Base-by-base conservation (phyloP, 2,329 filamentous ascomycete species). In the Colletotrichum zoysiae region DNA sequence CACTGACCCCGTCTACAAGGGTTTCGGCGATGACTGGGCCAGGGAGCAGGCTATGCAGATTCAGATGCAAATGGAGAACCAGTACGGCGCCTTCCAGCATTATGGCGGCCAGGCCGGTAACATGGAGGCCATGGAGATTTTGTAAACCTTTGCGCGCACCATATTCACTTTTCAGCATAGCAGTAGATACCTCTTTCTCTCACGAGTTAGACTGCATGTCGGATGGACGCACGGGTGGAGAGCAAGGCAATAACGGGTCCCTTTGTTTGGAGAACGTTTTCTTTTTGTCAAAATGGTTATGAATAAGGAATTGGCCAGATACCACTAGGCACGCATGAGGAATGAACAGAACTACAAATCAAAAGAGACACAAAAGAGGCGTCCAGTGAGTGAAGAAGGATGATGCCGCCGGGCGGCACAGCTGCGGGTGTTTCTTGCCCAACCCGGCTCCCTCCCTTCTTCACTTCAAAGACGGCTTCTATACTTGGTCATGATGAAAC, bases 1-100 rank as follows among this genome's bases (percentile, higher is more conserved):
- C 0, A 90, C 87, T 2, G 92, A 94, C 74, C 92, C 92, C 0
- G 91, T 91, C n/a, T 94, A 94, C 79, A 86, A 81, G 74, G 78
- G 78, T 71, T 74, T 80, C 76, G 72, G 64, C 78, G 77, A 81
- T 77, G 74, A 71, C 35, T 74, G 73, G 74, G 65, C 63, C 35
- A 44, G 67, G 64, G 57, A 76, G 67, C 86, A 86, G 76, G 85
- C 87, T 78, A 81, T 84, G 79, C 78, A 87, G 78, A 79, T 85
- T 80, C 78, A 87, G 78, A 80, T 85, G 80, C 78, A 87, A 38
- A 92, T 93, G 90, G 91, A 92, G 77, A 86, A 91, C 74, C 89
- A 91, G 78, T 93, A 93, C 75, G 91, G 91, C 0, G 86, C 88
- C 30, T 89, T 86, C 75, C 87, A 89, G 76, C 86, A 89, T 73